Evolutionary conservation across 2,329 filamentous ascomycete genomes (phyloP).

Genomic region (Aspergillus hiratsukae): DNA sequence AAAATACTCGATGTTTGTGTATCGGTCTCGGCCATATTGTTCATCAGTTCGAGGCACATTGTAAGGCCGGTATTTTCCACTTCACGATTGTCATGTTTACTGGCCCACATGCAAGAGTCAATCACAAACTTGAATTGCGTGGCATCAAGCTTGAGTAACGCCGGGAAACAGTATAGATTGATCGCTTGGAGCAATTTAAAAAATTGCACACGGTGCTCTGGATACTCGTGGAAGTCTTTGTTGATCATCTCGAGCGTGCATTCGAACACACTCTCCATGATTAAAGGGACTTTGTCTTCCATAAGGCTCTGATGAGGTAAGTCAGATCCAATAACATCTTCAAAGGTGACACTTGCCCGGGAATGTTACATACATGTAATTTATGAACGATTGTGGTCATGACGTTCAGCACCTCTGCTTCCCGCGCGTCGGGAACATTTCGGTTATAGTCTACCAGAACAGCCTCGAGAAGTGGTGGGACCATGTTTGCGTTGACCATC

Average conservation of each 20-base stretch:
- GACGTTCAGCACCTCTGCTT: slow-evolving; percentile 93
- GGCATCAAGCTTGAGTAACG: slow-evolving; percentile 87
- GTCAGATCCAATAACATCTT: slow-evolving; percentile 34
- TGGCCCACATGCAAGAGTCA: slow-evolving; percentile 99
- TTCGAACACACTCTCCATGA: slow-evolving; percentile 98
- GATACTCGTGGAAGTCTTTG: slow-evolving; percentile 99
- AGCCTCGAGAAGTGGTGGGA: slow-evolving; percentile 90
- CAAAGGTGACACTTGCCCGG: background rate
- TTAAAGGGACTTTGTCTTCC: slow-evolving; percentile 95
- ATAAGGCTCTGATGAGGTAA: slow-evolving; percentile 65
- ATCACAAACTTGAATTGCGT: slow-evolving; percentile 99
- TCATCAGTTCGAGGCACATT: slow-evolving; percentile 97
- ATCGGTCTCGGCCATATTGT: slow-evolving; percentile 94
- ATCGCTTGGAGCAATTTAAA: slow-evolving; percentile 96
- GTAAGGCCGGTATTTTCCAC: slow-evolving; percentile 94
- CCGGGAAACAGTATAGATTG: slow-evolving; percentile 95
- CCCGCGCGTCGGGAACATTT: slow-evolving; percentile 90
- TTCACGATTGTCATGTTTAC: slow-evolving; percentile 98
- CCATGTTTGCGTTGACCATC: slow-evolving; percentile 88
- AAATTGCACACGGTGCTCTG: slow-evolving; percentile 98
- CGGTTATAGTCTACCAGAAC: slow-evolving; percentile 95
- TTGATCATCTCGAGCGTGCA: slow-evolving; percentile 99
- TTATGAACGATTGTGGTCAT: slow-evolving; percentile 98
- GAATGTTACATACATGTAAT: slow-evolving; percentile 69
- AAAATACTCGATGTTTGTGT: slow-evolving; percentile 82